Evolutionary conservation across 176 grass and related monocot genomes (phyloP).

Genomic region (Phyllostachys edulis): DNA sequence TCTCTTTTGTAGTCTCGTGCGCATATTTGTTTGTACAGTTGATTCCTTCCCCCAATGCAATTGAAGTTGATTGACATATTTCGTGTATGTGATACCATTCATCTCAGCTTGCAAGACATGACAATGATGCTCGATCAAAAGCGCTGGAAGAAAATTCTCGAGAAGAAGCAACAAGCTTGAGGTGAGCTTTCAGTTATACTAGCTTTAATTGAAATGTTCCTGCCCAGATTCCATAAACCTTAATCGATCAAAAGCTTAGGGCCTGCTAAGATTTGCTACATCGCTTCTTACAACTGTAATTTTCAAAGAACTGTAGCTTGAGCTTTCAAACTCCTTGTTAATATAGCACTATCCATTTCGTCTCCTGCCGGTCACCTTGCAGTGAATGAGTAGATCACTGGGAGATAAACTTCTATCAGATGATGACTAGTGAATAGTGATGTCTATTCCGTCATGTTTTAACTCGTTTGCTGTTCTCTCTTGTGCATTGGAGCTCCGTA

Average conservation of each 20-base stretch:
- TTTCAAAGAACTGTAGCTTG: background rate
- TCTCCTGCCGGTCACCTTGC: background rate
- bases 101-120: conserved; percentile 52
- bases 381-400: background rate
- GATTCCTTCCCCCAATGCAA: background rate
- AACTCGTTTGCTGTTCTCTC: background rate
- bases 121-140: conserved; percentile 50
- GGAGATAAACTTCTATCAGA: background rate
- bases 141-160: conserved; percentile 48
- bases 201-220: background rate
- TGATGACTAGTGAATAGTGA: background rate
- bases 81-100: background rate
- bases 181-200: conserved; percentile 20
- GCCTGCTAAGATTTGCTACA: background rate
- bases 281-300: background rate
- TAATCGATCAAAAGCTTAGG: background rate
- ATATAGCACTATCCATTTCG: background rate
- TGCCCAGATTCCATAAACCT: background rate
- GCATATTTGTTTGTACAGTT: background rate
- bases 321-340: background rate
- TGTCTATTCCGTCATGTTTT: background rate
- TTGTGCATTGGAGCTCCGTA: conserved; percentile 12
- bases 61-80: conserved; percentile 8
- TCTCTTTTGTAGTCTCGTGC: background rate
- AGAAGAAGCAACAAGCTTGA: conserved; percentile 54